These are phyloP conservation scores for Chimonanthus salicifolius DNA, from an alignment of 164 flowering plant species.

Conservation along the genomic window DNA sequence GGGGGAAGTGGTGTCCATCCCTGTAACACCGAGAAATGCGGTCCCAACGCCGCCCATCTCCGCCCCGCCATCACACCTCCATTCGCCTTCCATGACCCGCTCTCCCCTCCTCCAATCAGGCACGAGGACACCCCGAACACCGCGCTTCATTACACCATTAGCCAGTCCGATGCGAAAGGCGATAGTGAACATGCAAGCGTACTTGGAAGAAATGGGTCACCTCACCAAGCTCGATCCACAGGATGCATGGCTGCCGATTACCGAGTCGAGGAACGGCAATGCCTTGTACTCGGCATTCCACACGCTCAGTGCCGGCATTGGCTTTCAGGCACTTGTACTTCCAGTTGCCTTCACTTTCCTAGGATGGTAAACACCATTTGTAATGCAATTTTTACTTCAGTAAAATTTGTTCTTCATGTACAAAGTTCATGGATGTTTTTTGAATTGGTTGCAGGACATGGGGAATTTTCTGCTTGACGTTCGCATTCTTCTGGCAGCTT, in stretches of 20 bases:
- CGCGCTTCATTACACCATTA: conserved; percentile 36
- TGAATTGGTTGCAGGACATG: conserved; percentile 48
- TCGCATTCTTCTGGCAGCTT: conserved; percentile 64
- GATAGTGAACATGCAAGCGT: conserved; percentile 32
- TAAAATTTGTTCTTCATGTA: too few species aligned
- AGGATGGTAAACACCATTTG: conserved; percentile 51
- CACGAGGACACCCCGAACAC: conserved; percentile 5
- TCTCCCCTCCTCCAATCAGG: conserved; percentile 16
- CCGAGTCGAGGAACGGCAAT: conserved; percentile 79
- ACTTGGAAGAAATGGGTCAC: conserved; percentile 47
- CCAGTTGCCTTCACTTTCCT: conserved; percentile 70
- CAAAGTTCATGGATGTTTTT: background rate
- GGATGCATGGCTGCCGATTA: conserved; percentile 82
- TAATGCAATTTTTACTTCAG: too few species aligned
- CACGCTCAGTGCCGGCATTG: conserved; percentile 62
- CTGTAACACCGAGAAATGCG: conserved; percentile 7
- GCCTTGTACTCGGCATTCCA: conserved; percentile 65
- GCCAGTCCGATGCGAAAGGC: conserved; percentile 56
- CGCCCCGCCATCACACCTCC: conserved; percentile 19
- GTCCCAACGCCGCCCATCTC: conserved; percentile 9
- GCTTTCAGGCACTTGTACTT: conserved; percentile 69
- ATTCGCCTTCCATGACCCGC: conserved; percentile 23
- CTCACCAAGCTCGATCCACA: conserved; percentile 50
- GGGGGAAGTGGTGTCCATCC: conserved; percentile 14
- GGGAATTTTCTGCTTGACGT: conserved; percentile 48